Conservation (phyloP, 768 basidiomycete species). For the Leccinum sublutescens region DNA sequence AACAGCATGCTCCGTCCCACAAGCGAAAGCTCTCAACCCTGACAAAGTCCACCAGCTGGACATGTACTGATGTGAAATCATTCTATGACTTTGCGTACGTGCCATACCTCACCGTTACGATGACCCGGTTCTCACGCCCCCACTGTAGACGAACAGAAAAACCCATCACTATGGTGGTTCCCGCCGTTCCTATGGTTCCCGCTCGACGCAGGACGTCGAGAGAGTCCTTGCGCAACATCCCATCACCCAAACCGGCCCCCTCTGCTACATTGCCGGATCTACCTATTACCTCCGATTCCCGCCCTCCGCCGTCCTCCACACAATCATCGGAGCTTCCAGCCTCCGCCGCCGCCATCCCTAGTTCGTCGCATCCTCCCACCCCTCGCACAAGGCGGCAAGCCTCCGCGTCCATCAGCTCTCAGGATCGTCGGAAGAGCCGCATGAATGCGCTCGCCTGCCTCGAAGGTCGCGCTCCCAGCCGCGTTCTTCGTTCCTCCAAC, state of each 20-base stretch:
- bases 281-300: slow-evolving; percentile 24
- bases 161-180: slow-evolving; percentile 21
- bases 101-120: not conserved
- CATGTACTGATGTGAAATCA: slow-evolving; percentile 16
- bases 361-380: slow-evolving; percentile 16
- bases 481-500: slow-evolving; percentile 15
- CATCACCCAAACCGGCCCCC: slow-evolving; percentile 61
- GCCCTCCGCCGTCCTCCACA: not conserved
- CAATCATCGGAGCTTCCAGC: slow-evolving; percentile 10
- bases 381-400: slow-evolving; percentile 15
- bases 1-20: slow-evolving; percentile 39
- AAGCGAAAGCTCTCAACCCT: slow-evolving; percentile 34
- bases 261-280: slow-evolving; percentile 49
- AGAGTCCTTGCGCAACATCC: slow-evolving; percentile 47
- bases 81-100: slow-evolving; percentile 15
- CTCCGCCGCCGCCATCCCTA: slow-evolving; percentile 16
- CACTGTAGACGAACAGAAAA: slow-evolving; percentile 24
- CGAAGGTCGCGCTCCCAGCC: slow-evolving; percentile 45
- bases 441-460: slow-evolving; percentile 62
- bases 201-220: slow-evolving; percentile 35
- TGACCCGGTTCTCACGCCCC: not conserved
- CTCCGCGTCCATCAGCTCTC: slow-evolving; percentile 44
- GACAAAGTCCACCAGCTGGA: slow-evolving; percentile 33
- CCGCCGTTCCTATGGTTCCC: slow-evolving; percentile 4
- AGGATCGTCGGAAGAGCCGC: slow-evolving; percentile 47